phyloP scores from a whole-genome alignment of 2,329 filamentous ascomycete genomes.

The Diaporthe batatas region DNA sequence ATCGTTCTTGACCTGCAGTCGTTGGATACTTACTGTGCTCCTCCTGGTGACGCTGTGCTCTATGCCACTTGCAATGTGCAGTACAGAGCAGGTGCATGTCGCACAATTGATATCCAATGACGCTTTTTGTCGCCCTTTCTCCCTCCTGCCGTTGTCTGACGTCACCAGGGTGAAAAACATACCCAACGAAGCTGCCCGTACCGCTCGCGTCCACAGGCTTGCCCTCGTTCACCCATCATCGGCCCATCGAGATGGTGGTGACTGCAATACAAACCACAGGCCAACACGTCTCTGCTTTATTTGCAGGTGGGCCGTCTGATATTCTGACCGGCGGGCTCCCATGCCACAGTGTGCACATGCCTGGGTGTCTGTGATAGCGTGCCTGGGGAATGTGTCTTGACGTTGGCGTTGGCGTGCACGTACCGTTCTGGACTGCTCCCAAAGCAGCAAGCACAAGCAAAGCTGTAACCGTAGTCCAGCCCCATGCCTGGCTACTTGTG shows the following conservation, averaged over 20 bases:
- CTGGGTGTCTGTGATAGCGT: no score
- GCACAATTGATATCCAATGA: conserved; percentile 14
- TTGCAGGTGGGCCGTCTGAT: no score
- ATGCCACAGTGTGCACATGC: no score
- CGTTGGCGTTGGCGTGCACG: background rate
- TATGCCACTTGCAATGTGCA: background rate
- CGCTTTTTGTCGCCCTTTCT: background rate
- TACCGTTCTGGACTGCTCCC: background rate
- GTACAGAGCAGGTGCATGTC: no score
- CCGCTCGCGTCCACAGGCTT: background rate
- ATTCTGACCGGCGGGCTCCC: no score
- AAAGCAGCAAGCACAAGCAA: background rate
- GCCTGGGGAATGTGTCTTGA: background rate
- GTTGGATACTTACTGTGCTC: background rate
- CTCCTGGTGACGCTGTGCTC: no score
- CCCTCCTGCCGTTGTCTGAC: background rate
- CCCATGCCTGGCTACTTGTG: background rate
- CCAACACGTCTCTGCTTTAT: conserved; percentile 9
- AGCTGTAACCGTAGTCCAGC: background rate
- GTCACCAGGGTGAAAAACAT: conserved; percentile 13
- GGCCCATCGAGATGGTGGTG: conserved; percentile 30
- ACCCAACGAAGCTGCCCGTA: background rate
- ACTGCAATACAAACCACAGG: background rate
- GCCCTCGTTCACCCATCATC: background rate
- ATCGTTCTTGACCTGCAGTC: background rate